phyloP scores from a whole-genome alignment of 1,284 basidiomycete species.

The Gomphus bonarii region DNA sequence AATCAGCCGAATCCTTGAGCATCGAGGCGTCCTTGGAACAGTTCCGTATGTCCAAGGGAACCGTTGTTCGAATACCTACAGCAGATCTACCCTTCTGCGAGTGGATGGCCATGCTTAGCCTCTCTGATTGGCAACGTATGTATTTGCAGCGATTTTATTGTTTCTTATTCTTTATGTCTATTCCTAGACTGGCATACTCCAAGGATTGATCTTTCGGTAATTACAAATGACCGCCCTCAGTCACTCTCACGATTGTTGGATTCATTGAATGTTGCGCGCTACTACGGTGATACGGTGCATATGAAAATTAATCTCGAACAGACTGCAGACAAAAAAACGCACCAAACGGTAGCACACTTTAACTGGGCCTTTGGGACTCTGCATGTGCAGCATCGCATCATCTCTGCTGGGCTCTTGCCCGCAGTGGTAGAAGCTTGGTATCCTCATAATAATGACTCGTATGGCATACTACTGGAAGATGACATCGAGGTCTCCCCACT shows the following conservation, averaged over 20 bases:
- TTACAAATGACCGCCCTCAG: constrained; percentile 66
- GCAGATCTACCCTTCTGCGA: constrained; percentile 42
- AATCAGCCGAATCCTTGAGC: not conserved
- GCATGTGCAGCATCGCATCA: constrained; percentile 56
- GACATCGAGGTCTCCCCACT: constrained; percentile 75
- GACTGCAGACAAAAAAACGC: constrained; percentile 52
- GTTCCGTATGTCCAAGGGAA: constrained; percentile 15
- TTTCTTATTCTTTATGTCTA: not conserved
- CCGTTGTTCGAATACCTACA: constrained; percentile 39
- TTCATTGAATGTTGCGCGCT: constrained; percentile 50
- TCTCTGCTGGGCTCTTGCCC: constrained; percentile 66
- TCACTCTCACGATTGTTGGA: constrained; percentile 57
- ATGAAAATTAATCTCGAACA: constrained; percentile 69
- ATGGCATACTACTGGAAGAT: constrained; percentile 73
- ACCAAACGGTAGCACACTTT: constrained; percentile 37
- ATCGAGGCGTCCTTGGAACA: constrained; percentile 10
- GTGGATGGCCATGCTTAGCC: constrained; percentile 54
- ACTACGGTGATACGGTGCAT: constrained; percentile 56
- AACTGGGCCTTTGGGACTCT: constrained; percentile 50
- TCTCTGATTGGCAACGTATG: constrained; percentile 47
- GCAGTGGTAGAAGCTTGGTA: constrained; percentile 85
- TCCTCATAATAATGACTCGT: constrained; percentile 58
- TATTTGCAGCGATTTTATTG: constrained; percentile 9
- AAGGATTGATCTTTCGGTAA: constrained; percentile 55
- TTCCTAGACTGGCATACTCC: constrained; percentile 63